Evolutionary conservation across 768 basidiomycete genomes (phyloP), one percentile per base, ranked within the genome.

Genomic region (Rossbeevera mucosa): DNA sequence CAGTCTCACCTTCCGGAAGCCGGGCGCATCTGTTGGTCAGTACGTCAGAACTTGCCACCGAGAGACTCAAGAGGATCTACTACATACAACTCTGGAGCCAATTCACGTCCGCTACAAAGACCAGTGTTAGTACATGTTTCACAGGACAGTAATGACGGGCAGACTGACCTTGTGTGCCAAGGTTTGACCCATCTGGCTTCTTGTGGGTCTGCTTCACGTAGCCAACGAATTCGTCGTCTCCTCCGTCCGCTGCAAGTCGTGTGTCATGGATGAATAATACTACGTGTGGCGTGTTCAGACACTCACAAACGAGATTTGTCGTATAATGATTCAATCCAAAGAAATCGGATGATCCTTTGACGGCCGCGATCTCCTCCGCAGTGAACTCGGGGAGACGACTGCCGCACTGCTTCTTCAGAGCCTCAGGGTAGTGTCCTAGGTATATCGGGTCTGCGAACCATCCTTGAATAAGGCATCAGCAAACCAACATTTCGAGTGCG

Each of bases 261-360:
- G 22, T 6, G 20, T 42, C 20, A 13, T 47, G 29, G 26, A 30
- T 42, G 7, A 25, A 44, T 16, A 44, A 44, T 44, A 25, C 5
- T 44, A 25, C 5, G 22, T 9, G n/a, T 16, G 20, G 26, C 26
- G 28, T 20, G n/a, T 6, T 20, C 20, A n/a, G n/a, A 51, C 12
- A 69, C 80, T 59, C 43, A 84, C 84, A 74, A 66, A 78, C 77
- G 44, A 88, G 74, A 58, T 85, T 80, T n/a, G 83, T 86, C 3
- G 85, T 86, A 61, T 88, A 88, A 0, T 85, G 86, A 66, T 88
- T 87, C 77, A 87, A 78, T 30, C 85, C 85, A 62, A 85, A 88
- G 67, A 86, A 87, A 64, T 87, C 86, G 1, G 82, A 83, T 3
- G 83, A 85, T 30, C 80, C 83, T 49, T 81, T 78, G 41, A 88